Base-by-base conservation (phyloP, 2,329 filamentous ascomycete species). In the Paecilomyces formosus region DNA sequence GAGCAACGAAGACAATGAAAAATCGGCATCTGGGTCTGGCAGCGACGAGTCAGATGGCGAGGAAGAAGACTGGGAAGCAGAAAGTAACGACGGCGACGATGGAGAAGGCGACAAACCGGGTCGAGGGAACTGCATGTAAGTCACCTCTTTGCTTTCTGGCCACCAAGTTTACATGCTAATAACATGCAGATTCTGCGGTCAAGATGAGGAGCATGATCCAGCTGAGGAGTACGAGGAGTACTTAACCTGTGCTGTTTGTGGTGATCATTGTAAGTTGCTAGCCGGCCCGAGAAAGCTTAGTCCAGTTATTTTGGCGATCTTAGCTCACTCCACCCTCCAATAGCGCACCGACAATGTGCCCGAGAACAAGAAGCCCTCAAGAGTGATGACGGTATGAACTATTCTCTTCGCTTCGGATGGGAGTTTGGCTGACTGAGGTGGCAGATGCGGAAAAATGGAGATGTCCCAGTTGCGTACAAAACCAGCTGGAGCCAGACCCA, bases 281-380 rank as follows among this genome's bases (percentile, higher is more conserved):
- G 57, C 56, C 62, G 65, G 64, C 60, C 61, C 63, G 54, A 62
- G 63, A 64, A 66, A 60, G 64, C 66, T 68, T 68, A 67, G 62
- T 71, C 69, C 70, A 18, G 60, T 60, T 57, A 57, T 57, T 66
- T 61, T 62, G 56, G 60, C 58, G 58, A 62, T 57, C 57, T 57
- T 63, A 65, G 63, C 67, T 72, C 62, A 73, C 69, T 78, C 78
- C 75, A 78, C 74, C 73, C 71, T 68, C 75, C 73, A 75, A 71
- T 78, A 96, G 93, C 92, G 69, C 93, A 97, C 79, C 87, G 88
- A 73, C 88, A 94, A 82, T 97, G 93, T 76, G 92, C 91, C 59
- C 86, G 88, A 70, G 84, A 88, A 71, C 84, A 85, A 71, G 83
- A 83, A 60, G 84, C 84, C 63, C 76, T 89, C 66, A 78, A 77